These are phyloP conservation scores for Rhodamnia rubescens DNA, from an alignment of 345 rosid species.

Conservation along the genomic window DNA sequence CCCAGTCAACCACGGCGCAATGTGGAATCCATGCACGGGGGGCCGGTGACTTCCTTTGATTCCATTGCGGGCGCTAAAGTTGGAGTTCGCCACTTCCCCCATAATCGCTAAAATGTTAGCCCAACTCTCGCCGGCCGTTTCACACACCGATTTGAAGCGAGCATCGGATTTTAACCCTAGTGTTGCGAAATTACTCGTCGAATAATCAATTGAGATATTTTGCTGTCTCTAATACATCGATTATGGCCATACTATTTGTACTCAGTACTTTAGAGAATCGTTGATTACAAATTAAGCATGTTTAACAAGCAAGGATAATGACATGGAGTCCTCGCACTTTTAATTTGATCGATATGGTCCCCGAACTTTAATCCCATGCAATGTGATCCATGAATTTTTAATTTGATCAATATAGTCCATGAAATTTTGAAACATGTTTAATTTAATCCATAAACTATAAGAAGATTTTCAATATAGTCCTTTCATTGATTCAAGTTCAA, in stretches of 20 bases:
- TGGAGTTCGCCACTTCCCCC: background rate
- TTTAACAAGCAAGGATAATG: background rate
- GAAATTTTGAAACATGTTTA: no score
- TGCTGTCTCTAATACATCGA: background rate
- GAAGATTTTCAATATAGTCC: no score
- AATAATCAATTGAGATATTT: background rate
- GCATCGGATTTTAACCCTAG: no score
- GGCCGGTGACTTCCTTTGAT: background rate
- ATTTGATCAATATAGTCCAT: no score
- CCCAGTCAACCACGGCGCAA: background rate
- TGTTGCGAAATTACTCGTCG: no score
- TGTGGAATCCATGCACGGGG: background rate
- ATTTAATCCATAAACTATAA: no score
- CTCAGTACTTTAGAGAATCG: background rate
- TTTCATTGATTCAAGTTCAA: no score
- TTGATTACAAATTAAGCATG: background rate
- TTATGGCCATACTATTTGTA: background rate
- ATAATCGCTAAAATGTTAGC: background rate
- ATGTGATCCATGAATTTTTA: no score
- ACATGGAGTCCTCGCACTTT: no score
- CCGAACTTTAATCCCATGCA: no score
- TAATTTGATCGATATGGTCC: no score
- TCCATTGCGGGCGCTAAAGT: background rate
- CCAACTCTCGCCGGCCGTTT: background rate
- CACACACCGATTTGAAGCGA: no score